Evolutionary conservation across 192 early-diverging fungal species (phyloP).

Genomic region (Dissophora globulifera): DNA sequence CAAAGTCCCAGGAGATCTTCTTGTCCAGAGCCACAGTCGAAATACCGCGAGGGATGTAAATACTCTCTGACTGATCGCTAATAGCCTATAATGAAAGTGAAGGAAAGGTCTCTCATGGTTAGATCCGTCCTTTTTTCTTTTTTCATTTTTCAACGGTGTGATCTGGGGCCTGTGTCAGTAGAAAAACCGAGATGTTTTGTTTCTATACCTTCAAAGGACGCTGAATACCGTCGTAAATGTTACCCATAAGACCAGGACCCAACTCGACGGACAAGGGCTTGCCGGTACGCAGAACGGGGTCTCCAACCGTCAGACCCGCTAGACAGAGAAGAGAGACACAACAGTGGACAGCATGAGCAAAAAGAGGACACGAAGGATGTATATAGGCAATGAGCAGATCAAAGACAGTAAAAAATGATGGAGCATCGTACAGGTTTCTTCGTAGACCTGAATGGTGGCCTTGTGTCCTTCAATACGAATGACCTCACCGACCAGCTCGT

Average conservation of each 20-base stretch:
- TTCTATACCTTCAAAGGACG: slow-evolving; percentile 90
- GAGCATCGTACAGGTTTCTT: slow-evolving; percentile 85
- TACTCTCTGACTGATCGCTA: slow-evolving; percentile 92
- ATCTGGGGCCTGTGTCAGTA: no score
- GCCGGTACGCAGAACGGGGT: slow-evolving; percentile 97
- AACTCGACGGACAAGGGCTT: slow-evolving; percentile 99
- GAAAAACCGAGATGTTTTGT: no score
- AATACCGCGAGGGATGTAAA: slow-evolving; percentile 99
- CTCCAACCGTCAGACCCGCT: slow-evolving; percentile 98
- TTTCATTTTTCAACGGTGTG: background rate
- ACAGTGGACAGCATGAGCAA: no score
- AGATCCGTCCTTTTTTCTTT: no score
- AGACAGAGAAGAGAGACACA: background rate
- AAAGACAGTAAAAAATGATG: no score
- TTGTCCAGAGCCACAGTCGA: slow-evolving; percentile 97
- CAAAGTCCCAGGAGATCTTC: slow-evolving; percentile 92
- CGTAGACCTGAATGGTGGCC: slow-evolving; percentile 99
- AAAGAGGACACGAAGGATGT: no score
- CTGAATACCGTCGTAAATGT: slow-evolving; percentile 99
- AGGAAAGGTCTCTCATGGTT: no score
- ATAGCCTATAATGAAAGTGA: slow-evolving; percentile 71
- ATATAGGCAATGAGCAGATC: no score
- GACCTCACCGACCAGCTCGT: slow-evolving; percentile 98
- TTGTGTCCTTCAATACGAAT: slow-evolving; percentile 99
- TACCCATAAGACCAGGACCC: slow-evolving; percentile 95